Evolutionary conservation across 2,329 filamentous ascomycete genomes (phyloP).

Genomic region (Shiraia sp.): DNA sequence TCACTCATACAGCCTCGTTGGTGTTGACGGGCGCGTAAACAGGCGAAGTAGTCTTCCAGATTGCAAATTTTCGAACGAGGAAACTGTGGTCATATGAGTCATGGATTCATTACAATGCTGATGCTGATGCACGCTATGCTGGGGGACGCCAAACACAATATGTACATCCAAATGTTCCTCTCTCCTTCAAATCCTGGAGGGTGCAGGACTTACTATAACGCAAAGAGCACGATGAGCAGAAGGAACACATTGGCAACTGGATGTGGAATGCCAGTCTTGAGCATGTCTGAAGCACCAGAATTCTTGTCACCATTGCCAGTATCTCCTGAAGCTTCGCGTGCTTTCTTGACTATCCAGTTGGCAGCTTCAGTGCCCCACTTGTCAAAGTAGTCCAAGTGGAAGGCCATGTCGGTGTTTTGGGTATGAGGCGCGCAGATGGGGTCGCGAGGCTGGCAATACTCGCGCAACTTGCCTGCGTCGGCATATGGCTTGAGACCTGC

Average conservation of each 20-base stretch:
- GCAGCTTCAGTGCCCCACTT: constrained; percentile 27
- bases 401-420: constrained; percentile 53
- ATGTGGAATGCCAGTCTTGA: constrained; percentile 26
- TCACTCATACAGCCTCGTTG: constrained; percentile 15
- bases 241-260: constrained; percentile 28
- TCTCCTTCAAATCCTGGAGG: constrained; percentile 4
- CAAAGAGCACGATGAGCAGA: constrained; percentile 18
- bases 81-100: constrained; percentile 27
- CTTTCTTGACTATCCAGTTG: constrained; percentile 24
- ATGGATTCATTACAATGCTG: constrained; percentile 5
- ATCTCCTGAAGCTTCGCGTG: constrained; percentile 17
- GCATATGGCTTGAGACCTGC: constrained; percentile 27
- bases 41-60: constrained; percentile 23
- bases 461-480: constrained; percentile 57
- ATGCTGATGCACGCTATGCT: background rate
- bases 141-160: constrained; percentile 2
- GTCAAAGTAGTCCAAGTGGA: constrained; percentile 62
- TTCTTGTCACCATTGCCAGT: constrained; percentile 11
- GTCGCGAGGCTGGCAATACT: constrained; percentile 65
- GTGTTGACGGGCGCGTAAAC: constrained; percentile 24
- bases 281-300: constrained; percentile 18
- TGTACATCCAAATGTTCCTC: constrained; percentile 2
- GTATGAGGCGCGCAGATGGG: constrained; percentile 63
- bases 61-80: constrained; percentile 19
- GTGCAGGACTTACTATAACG: constrained; percentile 27